Conservation (phyloP, 768 basidiomycete genomes). For the Tricholoma sp. region DNA sequence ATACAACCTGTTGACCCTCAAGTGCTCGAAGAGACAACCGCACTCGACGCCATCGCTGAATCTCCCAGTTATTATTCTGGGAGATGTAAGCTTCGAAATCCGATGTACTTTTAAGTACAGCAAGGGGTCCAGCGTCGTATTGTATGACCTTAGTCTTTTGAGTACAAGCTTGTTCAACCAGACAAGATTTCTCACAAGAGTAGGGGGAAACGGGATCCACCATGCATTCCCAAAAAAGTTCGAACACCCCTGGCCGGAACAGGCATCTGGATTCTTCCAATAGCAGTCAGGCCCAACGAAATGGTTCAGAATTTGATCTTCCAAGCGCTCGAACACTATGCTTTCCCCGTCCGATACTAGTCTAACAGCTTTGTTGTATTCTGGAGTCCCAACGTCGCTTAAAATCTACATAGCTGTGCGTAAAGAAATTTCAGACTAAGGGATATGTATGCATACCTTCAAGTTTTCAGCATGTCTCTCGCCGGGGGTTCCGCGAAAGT, state of each 20-base stretch:
- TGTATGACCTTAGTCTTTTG: constrained; percentile 48
- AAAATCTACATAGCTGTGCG: constrained; percentile 47
- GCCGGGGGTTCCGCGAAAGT: constrained; percentile 56
- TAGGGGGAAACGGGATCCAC: constrained; percentile 78
- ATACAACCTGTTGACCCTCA: constrained; percentile 54
- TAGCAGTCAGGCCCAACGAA: constrained; percentile 71
- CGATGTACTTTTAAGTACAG: constrained; percentile 38
- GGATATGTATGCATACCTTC: constrained; percentile 43
- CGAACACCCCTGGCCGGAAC: constrained; percentile 28
- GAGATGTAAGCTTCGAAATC: constrained; percentile 55
- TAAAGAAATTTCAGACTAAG: neutral
- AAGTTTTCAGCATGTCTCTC: constrained; percentile 77
- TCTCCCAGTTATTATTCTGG: constrained; percentile 52
- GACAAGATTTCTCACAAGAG: constrained; percentile 39
- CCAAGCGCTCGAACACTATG: constrained; percentile 40
- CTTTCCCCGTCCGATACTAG: constrained; percentile 43
- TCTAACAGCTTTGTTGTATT: constrained; percentile 49
- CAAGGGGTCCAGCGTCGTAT: constrained; percentile 56
- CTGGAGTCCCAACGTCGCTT: constrained; percentile 56
- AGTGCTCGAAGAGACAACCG: constrained; percentile 61
- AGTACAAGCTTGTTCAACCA: neutral
- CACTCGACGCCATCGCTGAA: constrained; percentile 48
- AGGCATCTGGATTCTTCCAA: constrained; percentile 42
- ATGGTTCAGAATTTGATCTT: constrained; percentile 47
- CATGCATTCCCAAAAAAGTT: constrained; percentile 72